phyloP scores from a whole-genome alignment of 352 stramenopile genomes.

The Phytophthora sojae region DNA sequence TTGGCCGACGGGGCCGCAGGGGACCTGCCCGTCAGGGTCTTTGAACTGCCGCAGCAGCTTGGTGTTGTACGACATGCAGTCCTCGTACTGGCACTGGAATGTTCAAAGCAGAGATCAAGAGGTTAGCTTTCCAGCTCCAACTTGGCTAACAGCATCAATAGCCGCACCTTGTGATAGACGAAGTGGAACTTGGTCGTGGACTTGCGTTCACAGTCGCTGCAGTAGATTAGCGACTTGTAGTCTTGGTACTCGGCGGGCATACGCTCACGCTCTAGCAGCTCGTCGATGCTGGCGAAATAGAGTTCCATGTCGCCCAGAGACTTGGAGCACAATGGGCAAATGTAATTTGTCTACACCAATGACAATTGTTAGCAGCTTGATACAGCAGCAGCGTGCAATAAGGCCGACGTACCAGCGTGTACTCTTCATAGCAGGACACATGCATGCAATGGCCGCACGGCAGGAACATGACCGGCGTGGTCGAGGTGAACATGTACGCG shows the following conservation, averaged over 20 bases:
- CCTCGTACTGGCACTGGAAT: constrained; percentile 70
- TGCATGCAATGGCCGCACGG: constrained; percentile 98
- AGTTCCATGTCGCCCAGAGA: constrained; percentile 95
- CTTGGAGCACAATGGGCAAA: constrained; percentile 95
- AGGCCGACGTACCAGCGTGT: constrained; percentile 76
- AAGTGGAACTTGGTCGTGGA: constrained; percentile 88
- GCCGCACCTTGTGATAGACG: constrained; percentile 84
- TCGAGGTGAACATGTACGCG: constrained; percentile 96
- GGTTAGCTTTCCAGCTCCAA: not conserved
- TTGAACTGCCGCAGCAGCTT: constrained; percentile 85
- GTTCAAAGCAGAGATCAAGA: constrained; percentile 7
- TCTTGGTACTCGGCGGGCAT: constrained; percentile 85
- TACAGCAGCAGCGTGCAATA: not conserved
- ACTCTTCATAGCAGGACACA: constrained; percentile 95
- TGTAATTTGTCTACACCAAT: constrained; percentile 87
- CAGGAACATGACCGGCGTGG: constrained; percentile 94
- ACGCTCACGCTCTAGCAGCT: constrained; percentile 80
- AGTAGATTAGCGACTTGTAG: constrained; percentile 81
- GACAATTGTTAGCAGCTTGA: constrained; percentile 8
- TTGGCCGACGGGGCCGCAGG: constrained; percentile 24
- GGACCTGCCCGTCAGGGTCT: constrained; percentile 46
- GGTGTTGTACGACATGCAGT: constrained; percentile 88
- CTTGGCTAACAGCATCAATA: not conserved
- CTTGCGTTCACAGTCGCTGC: constrained; percentile 88
- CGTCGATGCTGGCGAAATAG: constrained; percentile 89